Conservation (phyloP, 768 basidiomycete genomes). For the Calocera cornea region DNA sequence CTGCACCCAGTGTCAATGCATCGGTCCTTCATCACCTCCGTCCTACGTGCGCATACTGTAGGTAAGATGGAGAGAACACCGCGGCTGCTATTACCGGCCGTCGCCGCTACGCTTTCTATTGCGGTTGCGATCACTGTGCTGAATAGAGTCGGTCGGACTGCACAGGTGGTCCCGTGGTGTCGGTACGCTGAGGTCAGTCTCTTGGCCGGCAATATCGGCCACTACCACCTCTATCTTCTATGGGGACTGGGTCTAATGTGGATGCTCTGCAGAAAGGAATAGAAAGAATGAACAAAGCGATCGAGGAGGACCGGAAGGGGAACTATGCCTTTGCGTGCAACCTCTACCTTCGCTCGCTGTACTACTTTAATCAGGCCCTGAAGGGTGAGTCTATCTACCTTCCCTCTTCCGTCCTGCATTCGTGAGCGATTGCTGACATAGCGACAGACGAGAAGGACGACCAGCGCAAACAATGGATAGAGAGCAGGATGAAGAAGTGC, state of each 20-base stretch:
- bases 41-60: too few species aligned
- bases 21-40: too few species aligned
- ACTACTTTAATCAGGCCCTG: slow-evolving; percentile 95
- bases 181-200: slow-evolving; percentile 6
- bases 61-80: too few species aligned
- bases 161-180: slow-evolving; percentile 2
- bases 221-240: background rate
- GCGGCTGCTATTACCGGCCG: too few species aligned
- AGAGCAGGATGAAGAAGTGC: too few species aligned
- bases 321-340: slow-evolving; percentile 93
- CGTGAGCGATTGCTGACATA: slow-evolving; percentile 12
- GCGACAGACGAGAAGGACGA: slow-evolving; percentile 85
- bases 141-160: too few species aligned
- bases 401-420: background rate
- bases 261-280: slow-evolving; percentile 49
- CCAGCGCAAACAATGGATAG: slow-evolving; percentile 73
- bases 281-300: slow-evolving; percentile 82
- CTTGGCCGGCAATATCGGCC: background rate
- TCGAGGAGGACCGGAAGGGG: slow-evolving; percentile 82
- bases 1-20: too few species aligned
- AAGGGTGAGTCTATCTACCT: slow-evolving; percentile 59
- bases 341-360: slow-evolving; percentile 85
- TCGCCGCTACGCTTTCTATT: too few species aligned
- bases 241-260: background rate
- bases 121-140: too few species aligned